A percentile compares a stretch with the other conserved stretches of the same genome.
Evolutionary conservation across 2,329 filamentous ascomycete genomes (phyloP).

Genomic region (Cercospora janseana): DNA sequence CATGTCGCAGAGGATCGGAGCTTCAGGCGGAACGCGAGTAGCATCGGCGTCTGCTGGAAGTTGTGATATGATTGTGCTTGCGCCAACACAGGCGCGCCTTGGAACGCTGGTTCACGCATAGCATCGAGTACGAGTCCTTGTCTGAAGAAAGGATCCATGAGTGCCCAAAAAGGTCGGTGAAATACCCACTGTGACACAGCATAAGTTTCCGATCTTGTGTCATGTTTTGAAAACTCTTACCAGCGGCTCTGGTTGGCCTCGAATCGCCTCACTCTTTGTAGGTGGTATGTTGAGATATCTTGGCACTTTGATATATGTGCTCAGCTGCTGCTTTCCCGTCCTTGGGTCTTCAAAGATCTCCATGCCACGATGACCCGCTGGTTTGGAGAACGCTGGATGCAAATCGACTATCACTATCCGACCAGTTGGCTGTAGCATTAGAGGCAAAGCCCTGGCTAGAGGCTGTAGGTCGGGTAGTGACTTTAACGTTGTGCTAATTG

Average conservation of each 20-base stretch:
- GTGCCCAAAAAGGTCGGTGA: constrained; percentile 48
- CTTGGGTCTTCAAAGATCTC: constrained; percentile 40
- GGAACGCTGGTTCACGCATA: constrained; percentile 50
- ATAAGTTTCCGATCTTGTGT: constrained; percentile 29
- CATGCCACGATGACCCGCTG: constrained; percentile 43
- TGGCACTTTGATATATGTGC: constrained; percentile 42
- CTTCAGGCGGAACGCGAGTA: constrained; percentile 37
- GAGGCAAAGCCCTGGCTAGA: constrained; percentile 44
- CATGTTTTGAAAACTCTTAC: constrained; percentile 29
- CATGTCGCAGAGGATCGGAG: neutral
- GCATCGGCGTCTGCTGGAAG: constrained; percentile 38
- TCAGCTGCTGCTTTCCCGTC: constrained; percentile 40
- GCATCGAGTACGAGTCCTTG: constrained; percentile 47
- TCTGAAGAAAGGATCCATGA: constrained; percentile 47
- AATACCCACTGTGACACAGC: constrained; percentile 37
- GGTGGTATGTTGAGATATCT: constrained; percentile 48
- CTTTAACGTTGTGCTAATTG: constrained; percentile 51
- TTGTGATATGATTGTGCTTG: constrained; percentile 42
- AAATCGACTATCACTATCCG: constrained; percentile 44
- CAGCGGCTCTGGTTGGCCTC: constrained; percentile 29
- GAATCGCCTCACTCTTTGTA: constrained; percentile 40
- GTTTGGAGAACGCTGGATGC: constrained; percentile 53
- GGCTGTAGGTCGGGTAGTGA: constrained; percentile 48
- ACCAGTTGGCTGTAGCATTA: constrained; percentile 43
- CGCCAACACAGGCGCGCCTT: constrained; percentile 35